Evolutionary conservation across 23 red algal genomes (phyloP).

Genomic region (Gracilaria domingensis): DNA sequence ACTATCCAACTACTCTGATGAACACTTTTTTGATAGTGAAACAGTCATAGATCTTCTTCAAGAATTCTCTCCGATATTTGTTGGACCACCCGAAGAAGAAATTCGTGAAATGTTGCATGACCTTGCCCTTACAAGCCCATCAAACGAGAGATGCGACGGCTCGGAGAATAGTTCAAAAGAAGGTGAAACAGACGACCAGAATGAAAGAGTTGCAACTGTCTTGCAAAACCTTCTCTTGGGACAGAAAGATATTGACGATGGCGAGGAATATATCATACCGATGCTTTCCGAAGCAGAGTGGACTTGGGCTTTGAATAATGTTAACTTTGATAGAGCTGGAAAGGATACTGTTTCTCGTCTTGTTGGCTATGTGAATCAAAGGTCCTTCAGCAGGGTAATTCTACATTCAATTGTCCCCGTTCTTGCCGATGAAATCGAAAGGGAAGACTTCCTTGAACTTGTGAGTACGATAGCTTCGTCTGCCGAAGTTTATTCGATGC

Average conservation of each 20-base stretch:
- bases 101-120: slow-evolving; percentile 5
- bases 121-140: neutral
- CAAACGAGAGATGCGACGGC: neutral
- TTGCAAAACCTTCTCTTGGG: neutral
- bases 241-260: neutral
- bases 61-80: slow-evolving; percentile 31
- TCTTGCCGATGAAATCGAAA: slow-evolving; percentile 8
- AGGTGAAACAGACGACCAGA: neutral
- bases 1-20: neutral
- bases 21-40: slow-evolving; percentile 40
- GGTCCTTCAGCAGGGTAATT: slow-evolving; percentile 18
- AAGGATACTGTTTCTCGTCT: neutral
- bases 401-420: slow-evolving; percentile 34
- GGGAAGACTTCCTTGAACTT: slow-evolving; percentile 21
- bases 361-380: slow-evolving; percentile 20
- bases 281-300: neutral
- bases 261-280: neutral
- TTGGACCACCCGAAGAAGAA: slow-evolving; percentile 34
- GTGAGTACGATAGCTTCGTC: slow-evolving; percentile 6
- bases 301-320: neutral
- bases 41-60: slow-evolving; percentile 23
- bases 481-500: neutral
- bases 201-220: neutral
- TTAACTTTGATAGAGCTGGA: slow-evolving; percentile 2
- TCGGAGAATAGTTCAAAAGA: neutral